Conservation (phyloP, 179 eudicot species). For the Silene vulgaris region DNA sequence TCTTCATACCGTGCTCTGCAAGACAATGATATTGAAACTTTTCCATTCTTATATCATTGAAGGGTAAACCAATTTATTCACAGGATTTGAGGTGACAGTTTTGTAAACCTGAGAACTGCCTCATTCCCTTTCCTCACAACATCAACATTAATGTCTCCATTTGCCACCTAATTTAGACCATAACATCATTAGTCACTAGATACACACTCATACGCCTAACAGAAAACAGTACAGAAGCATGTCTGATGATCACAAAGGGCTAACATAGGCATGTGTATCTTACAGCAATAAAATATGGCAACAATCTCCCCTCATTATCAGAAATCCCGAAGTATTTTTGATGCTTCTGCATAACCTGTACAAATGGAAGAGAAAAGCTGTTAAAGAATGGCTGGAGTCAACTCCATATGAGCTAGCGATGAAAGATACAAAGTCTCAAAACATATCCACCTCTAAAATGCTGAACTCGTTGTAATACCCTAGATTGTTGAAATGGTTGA, state of each 20-base stretch:
- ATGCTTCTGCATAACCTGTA: slow-evolving; percentile 99
- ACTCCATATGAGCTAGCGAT: background rate
- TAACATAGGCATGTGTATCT: slow-evolving; percentile 28
- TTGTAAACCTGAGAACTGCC: slow-evolving; percentile 83
- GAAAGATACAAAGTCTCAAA: slow-evolving; percentile 4
- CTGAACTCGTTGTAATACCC: background rate
- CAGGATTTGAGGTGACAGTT: background rate
- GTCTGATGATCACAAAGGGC: background rate
- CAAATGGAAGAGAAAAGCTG: slow-evolving; percentile 6
- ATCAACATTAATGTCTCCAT: slow-evolving; percentile 72
- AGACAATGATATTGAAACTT: background rate
- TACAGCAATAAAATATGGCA: slow-evolving; percentile 91
- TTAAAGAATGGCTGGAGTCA: background rate
- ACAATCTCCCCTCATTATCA: slow-evolving; percentile 50
- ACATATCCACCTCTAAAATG: background rate
- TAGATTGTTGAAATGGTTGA: background rate
- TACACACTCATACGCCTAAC: background rate
- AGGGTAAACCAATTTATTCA: background rate
- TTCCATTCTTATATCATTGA: background rate
- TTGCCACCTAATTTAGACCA: slow-evolving; percentile 61
- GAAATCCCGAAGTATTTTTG: slow-evolving; percentile 92
- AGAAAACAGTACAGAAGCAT: slow-evolving; percentile 10
- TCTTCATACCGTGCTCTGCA: slow-evolving; percentile 98
- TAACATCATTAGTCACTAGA: background rate
- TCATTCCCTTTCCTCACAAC: slow-evolving; percentile 93